phyloP scores from a whole-genome alignment of 208 protist genomes.

The Trypanosoma brucei region DNA sequence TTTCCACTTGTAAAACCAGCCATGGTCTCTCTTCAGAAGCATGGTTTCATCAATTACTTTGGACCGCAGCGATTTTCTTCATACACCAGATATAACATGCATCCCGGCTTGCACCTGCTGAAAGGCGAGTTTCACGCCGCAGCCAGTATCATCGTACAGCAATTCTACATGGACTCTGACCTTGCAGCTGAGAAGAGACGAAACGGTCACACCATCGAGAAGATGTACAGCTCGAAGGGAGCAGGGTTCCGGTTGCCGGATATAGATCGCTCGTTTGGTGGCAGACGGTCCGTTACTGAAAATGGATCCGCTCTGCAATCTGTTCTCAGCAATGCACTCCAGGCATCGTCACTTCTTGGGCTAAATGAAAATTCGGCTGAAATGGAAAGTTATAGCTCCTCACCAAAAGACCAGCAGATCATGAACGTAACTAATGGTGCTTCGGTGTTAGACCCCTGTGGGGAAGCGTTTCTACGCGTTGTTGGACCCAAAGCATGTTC shows the following conservation, averaged over 20 bases:
- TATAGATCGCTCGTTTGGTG: conserved; percentile 22
- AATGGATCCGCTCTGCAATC: conserved; percentile 72
- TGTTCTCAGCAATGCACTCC: conserved; percentile 75
- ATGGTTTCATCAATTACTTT: conserved; percentile 91
- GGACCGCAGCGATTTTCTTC: conserved; percentile 66
- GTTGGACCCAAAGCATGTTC: conserved; percentile 65
- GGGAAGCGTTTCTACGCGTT: conserved; percentile 74
- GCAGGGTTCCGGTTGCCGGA: conserved; percentile 46
- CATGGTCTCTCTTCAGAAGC: conserved; percentile 45
- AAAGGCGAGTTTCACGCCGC: conserved; percentile 80
- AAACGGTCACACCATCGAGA: conserved; percentile 39
- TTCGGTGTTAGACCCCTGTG: conserved; percentile 53
- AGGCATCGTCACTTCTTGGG: conserved; percentile 48
- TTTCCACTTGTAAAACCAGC: conserved; percentile 59
- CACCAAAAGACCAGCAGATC: neutral
- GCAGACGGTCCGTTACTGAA: conserved; percentile 45
- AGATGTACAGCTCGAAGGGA: conserved; percentile 34
- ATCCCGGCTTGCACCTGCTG: conserved; percentile 78
- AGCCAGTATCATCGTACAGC: conserved; percentile 82
- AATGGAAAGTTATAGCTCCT: conserved; percentile 7
- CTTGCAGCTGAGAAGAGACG: conserved; percentile 55
- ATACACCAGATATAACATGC: conserved; percentile 83
- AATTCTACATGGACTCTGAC: conserved; percentile 79
- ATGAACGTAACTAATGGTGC: conserved; percentile 3
- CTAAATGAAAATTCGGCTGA: conserved; percentile 22